Percentiles rank a stretch among this genome's conserved stretches.
Conservation (phyloP, 306 rosid genomes). For the Corylus americana region DNA sequence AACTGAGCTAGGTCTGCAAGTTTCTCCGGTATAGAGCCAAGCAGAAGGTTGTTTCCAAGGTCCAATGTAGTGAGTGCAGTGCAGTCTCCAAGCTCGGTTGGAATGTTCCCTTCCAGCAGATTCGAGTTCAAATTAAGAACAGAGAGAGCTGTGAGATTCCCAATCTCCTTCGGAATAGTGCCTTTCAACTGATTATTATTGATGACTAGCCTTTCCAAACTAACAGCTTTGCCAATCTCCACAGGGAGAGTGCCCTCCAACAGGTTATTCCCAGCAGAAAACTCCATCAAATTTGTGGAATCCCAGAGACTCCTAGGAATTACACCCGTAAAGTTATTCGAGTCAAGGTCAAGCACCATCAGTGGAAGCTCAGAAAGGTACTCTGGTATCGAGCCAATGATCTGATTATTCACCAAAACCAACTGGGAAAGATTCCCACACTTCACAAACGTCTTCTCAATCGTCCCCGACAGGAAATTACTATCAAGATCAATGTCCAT, state of each 20-base stretch:
- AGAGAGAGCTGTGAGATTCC: conserved; percentile 64
- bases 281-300: conserved; percentile 62
- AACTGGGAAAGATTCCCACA: conserved; percentile 75
- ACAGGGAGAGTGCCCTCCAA: conserved; percentile 66
- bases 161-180: conserved; percentile 70
- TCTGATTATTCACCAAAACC: conserved; percentile 63
- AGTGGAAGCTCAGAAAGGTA: conserved; percentile 83
- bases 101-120: conserved; percentile 73
- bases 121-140: conserved; percentile 80
- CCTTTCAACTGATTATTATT: conserved; percentile 69
- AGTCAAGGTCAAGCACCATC: conserved; percentile 75
- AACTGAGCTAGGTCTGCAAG: conserved; percentile 60
- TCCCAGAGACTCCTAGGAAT: conserved; percentile 71
- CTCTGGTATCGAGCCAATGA: conserved; percentile 70
- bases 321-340: conserved; percentile 76
- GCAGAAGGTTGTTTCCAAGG: conserved; percentile 74
- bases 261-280: conserved; percentile 79
- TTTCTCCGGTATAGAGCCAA: conserved; percentile 69
- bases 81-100: conserved; percentile 67
- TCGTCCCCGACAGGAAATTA: conserved; percentile 65
- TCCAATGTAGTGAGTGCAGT: conserved; percentile 70
- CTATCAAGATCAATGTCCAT: conserved; percentile 70
- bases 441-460: conserved; percentile 54
- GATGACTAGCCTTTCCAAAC: conserved; percentile 71
- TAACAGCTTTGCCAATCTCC: conserved; percentile 71